A percentile compares a stretch with the other conserved stretches of the same genome.
Evolutionary conservation across 352 stramenopile genomes (phyloP).

Genomic region (Phytophthora fragariae): DNA sequence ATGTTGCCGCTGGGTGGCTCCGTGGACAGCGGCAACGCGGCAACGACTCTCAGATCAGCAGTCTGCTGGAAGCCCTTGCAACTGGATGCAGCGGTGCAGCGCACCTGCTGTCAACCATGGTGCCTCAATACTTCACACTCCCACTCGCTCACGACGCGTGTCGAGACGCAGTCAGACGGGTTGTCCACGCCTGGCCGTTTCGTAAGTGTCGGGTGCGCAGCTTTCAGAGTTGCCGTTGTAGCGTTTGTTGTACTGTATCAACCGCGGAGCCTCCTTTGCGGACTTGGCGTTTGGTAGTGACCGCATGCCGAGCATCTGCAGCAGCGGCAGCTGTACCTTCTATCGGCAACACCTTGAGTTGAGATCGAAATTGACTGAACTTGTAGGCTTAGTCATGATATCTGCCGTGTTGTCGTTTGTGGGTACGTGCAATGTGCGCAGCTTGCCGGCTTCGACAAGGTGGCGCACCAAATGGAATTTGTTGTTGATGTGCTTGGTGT

Average conservation of each 20-base stretch:
- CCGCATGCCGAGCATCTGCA: not conserved
- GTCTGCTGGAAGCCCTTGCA: no score
- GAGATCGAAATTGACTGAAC: not conserved
- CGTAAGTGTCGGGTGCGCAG: not conserved
- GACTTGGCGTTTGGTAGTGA: not conserved
- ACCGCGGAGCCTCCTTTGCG: no score
- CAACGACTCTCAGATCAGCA: no score
- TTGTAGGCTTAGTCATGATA: not conserved
- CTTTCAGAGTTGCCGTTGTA: no score
- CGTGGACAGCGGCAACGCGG: no score
- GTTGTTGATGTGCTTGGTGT: constrained; percentile 35
- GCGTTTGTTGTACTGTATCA: no score
- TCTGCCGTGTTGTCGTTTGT: constrained; percentile 15
- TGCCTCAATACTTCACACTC: not conserved
- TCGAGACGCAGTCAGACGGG: not conserved
- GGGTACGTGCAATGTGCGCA: constrained; percentile 2
- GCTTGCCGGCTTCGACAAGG: not conserved
- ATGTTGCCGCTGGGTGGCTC: no score
- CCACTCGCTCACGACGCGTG: not conserved
- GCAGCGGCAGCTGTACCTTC: not conserved
- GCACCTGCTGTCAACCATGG: not conserved
- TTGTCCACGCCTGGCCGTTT: not conserved
- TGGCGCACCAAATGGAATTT: constrained; percentile 32
- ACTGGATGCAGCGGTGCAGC: no score
- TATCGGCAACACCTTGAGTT: not conserved